A percentile compares a stretch with the other conserved stretches of the same genome.
phyloP scores from a whole-genome alignment of 164 flowering plant species.

The Aristolochia californica region DNA sequence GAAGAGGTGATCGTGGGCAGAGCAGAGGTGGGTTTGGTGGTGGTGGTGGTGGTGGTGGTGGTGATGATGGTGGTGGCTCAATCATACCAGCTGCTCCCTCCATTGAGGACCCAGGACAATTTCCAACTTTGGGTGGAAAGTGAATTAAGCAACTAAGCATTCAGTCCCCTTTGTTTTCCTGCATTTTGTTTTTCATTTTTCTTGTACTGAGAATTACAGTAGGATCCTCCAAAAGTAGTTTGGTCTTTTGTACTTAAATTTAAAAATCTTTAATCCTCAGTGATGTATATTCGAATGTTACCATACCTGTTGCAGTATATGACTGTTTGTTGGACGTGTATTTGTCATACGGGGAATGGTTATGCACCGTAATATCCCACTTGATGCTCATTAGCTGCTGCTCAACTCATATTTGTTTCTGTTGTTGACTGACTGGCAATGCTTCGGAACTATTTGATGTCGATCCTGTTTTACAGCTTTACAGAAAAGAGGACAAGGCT shows the following conservation, averaged over 20 bases:
- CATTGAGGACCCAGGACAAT: conserved; percentile 15
- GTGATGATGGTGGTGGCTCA: no score
- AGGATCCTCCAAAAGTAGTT: conserved; percentile 5
- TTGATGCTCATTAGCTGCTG: no score
- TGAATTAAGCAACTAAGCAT: neutral
- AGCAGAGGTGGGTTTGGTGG: conserved; percentile 43
- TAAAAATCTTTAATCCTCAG: conserved; percentile 1
- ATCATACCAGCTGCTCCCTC: conserved; percentile 7
- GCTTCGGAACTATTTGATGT: no score
- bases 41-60: conserved; percentile 18
- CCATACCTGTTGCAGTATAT: no score
- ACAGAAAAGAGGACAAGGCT: no score
- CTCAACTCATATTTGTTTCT: no score
- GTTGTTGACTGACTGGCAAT: no score
- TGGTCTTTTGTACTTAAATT: conserved; percentile 1
- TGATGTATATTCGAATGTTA: conserved; percentile 10
- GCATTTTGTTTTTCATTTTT: conserved; percentile 3
- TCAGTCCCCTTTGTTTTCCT: neutral
- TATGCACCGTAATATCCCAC: no score
- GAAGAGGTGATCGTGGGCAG: conserved; percentile 54
- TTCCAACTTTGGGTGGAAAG: conserved; percentile 14
- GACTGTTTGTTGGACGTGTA: no score
- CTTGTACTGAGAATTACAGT: conserved; percentile 4
- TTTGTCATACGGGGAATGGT: no score
- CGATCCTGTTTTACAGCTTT: no score